A percentile compares a stretch with the other conserved stretches of the same genome.
Evolutionary conservation across 345 rosid genomes (phyloP).

Genomic region (Excoecaria agallocha): DNA sequence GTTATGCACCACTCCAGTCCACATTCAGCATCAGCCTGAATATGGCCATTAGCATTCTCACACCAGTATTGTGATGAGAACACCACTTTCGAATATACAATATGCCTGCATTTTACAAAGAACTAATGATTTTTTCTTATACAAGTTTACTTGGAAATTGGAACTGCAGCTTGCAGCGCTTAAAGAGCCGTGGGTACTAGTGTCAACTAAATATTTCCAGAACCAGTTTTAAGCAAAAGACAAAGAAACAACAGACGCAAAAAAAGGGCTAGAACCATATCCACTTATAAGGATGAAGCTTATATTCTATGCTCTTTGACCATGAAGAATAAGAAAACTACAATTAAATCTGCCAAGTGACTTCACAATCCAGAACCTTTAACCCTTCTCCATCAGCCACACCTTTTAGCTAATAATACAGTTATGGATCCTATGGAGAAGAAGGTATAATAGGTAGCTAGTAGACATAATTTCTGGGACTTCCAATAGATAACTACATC

Average conservation of each 20-base stretch:
- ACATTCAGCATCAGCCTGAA: too few relatives aligned
- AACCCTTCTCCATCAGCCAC: too few relatives aligned
- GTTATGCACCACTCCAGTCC: too few relatives aligned
- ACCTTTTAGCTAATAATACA: too few relatives aligned
- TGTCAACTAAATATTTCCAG: not conserved
- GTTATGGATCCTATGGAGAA: not conserved
- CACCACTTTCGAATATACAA: constrained; percentile 20
- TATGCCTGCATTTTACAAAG: constrained; percentile 19
- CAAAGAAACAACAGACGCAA: not conserved
- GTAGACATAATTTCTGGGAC: not conserved
- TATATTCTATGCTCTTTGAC: not conserved
- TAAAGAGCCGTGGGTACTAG: not conserved
- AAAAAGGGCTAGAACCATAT: not conserved
- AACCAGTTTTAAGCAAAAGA: not conserved
- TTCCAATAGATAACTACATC: not conserved
- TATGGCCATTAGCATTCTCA: not conserved
- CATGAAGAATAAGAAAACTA: not conserved
- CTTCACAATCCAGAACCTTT: too few relatives aligned
- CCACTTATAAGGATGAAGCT: not conserved
- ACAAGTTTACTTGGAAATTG: not conserved
- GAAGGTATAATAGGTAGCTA: not conserved
- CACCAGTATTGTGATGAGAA: not conserved
- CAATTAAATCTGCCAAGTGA: too few relatives aligned
- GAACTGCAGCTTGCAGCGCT: not conserved
- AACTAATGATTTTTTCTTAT: not conserved